Percentiles rank a stretch among this genome's conserved stretches.
Evolutionary conservation across 768 basidiomycete genomes (phyloP).

Genomic region (Naganishia kalamii): DNA sequence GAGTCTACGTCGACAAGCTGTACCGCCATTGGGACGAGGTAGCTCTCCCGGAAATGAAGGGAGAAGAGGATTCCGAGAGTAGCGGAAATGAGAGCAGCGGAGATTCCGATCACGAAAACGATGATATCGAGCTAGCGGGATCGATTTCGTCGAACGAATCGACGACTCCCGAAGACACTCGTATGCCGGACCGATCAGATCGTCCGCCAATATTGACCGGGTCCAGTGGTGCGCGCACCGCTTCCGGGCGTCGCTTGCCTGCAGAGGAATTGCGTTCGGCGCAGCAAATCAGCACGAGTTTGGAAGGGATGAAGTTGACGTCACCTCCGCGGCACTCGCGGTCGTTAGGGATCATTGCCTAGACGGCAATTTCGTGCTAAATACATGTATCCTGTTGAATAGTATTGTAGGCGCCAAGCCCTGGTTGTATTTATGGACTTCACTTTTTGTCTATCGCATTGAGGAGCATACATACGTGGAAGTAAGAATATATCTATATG

Average conservation of each 20-base stretch:
- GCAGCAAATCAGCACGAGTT: slow-evolving; percentile 19
- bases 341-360: slow-evolving; percentile 1
- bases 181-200: background rate
- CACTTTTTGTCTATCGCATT: no score
- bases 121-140: no score
- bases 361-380: background rate
- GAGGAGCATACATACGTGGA: no score
- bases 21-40: slow-evolving; percentile 88
- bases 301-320: slow-evolving; percentile 18
- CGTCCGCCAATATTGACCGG: background rate
- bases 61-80: slow-evolving; percentile 57
- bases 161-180: background rate
- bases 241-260: slow-evolving; percentile 4
- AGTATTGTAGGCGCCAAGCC: no score
- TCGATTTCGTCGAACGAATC: slow-evolving; percentile 9
- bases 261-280: slow-evolving; percentile 6
- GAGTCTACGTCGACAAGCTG: slow-evolving; percentile 67
- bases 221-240: background rate
- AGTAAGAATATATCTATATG: no score
- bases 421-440: no score
- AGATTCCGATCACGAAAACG: background rate
- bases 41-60: slow-evolving; percentile 66
- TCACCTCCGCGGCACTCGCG: slow-evolving; percentile 6
- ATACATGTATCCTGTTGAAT: no score
- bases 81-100: slow-evolving; percentile 26